Evolutionary conservation across 306 rosid species (phyloP), one percentile per base, ranked within the genome.

Genomic region (Alnus rubra): DNA sequence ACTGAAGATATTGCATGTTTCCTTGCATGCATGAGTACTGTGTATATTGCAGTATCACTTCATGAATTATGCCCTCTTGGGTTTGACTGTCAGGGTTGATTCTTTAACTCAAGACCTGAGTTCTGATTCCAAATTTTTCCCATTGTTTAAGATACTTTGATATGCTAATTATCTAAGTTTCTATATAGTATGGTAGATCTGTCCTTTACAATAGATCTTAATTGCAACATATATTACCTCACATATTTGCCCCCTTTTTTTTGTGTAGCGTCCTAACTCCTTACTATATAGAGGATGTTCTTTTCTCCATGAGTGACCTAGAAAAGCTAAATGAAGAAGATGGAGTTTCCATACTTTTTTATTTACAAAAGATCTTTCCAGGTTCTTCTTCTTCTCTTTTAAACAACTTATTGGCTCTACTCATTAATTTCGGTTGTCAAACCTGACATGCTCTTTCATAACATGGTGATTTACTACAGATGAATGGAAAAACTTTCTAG

Each of bases 311-410:
- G 4, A 81, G 90, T 1, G 90, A 81, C 74, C 76, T 95, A 64
- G 90, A 88, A 78, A 49, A 74, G 86, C 83, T 39, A 79, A 92
- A 92, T 64, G 97, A 95, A 81, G 98, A 95, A 85, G 98, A 95
- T 87, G 98, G 98, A 59, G 97, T 95, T 73, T 95, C 98, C 67
- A 91, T 92, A 74, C 97, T 95, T 67, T 95, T 90, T 83, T 95
- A 92, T 86, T 87, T 95, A 89, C 97, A 92, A 84, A 95, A 95
- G 87, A 95, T 95, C 72, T 95, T 83, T 88, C 98, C 98, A 84
- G 98, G 98, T 95, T 76, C 60, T 60, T 50, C 47, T 64, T 56
- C 81, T n/a, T 73, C 77, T 18, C 52, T 67, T 67, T 67, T 37
- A 47, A 69, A 73, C 23, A 53, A 76, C 80, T 59, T 68, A n/a